phyloP scores from a whole-genome alignment of 2,329 filamentous ascomycete genomes.

The Cadophora gregata region DNA sequence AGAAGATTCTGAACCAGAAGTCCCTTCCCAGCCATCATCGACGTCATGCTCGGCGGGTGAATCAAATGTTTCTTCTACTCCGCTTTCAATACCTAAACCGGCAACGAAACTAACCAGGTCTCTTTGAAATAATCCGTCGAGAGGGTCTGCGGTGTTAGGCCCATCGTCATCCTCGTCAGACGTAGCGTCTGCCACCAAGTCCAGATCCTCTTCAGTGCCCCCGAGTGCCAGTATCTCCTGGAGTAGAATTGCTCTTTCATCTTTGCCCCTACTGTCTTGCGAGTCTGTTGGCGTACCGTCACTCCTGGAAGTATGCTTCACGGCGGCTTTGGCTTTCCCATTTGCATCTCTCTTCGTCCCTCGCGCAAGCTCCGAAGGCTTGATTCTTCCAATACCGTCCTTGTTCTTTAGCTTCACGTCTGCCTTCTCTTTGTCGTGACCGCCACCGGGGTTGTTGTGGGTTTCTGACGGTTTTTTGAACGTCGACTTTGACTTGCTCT shows the following conservation, averaged over 20 bases:
- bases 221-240: conserved; percentile 70
- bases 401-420: neutral
- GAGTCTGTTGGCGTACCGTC: conserved; percentile 24
- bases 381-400: conserved; percentile 45
- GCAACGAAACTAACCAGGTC: conserved; percentile 60
- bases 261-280: conserved; percentile 26
- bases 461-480: conserved; percentile 48
- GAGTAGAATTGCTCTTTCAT: conserved; percentile 52
- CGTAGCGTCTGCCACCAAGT: conserved; percentile 61
- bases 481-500: conserved; percentile 40
- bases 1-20: conserved; percentile 43
- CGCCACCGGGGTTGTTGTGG: neutral
- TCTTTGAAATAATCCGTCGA: conserved; percentile 55
- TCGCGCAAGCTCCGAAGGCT: conserved; percentile 39
- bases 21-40: conserved; percentile 45
- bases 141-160: conserved; percentile 32
- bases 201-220: conserved; percentile 68
- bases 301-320: conserved; percentile 36
- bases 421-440: neutral
- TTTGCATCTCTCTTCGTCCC: conserved; percentile 43
- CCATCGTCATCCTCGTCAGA: conserved; percentile 53
- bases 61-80: conserved; percentile 45
- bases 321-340: conserved; percentile 41
- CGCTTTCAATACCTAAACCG: conserved; percentile 55
- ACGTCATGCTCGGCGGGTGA: conserved; percentile 45